These are phyloP conservation scores for Agastache rugosa DNA, from an alignment of 257 asterid genomes.

Conservation along the genomic window DNA sequence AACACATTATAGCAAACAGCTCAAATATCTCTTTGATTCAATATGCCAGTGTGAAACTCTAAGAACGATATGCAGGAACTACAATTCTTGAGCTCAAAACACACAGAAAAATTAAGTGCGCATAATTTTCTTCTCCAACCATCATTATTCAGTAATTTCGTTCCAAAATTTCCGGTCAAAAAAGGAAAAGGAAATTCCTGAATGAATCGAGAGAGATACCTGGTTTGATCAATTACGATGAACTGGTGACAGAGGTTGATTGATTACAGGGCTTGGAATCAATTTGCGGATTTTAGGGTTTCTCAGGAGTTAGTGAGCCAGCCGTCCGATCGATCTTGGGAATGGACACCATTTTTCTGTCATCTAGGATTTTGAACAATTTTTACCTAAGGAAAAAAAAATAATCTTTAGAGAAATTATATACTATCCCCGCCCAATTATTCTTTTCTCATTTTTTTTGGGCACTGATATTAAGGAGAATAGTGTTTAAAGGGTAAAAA, in stretches of 20 bases:
- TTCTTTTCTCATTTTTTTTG: no score
- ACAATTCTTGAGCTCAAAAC: background rate
- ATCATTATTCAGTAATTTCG: background rate
- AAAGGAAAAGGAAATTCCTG: conserved; percentile 2
- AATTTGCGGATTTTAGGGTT: background rate
- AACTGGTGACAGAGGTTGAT: background rate
- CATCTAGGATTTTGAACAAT: no score
- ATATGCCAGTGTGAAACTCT: background rate
- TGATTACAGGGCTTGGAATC: background rate
- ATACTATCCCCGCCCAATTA: no score
- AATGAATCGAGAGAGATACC: background rate
- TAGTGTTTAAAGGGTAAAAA: no score
- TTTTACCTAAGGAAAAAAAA: no score
- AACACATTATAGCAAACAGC: background rate
- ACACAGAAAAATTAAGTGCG: background rate
- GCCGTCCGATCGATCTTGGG: background rate
- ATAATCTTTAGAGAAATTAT: no score
- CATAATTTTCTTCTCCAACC: background rate
- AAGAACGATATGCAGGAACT: background rate
- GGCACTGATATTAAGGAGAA: no score
- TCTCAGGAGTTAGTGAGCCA: background rate
- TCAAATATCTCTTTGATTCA: background rate
- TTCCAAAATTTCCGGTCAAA: background rate
- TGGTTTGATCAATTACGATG: background rate
- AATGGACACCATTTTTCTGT: background rate